These are phyloP conservation scores for Erysimum cheiri DNA, from an alignment of 441 rosid genomes.

Conservation along the genomic window DNA sequence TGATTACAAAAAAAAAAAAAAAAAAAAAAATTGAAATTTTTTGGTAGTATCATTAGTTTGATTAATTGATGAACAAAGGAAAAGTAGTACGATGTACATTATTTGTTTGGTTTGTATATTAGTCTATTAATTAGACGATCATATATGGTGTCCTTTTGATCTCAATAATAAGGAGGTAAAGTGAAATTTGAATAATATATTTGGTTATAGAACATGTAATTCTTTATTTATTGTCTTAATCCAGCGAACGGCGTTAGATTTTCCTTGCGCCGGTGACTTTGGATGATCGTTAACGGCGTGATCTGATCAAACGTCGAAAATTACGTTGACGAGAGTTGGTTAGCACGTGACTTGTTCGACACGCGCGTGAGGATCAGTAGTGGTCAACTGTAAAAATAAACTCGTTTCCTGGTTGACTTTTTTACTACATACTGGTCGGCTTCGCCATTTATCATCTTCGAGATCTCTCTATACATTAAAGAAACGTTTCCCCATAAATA, in stretches of 20 bases:
- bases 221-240: no score
- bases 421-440: background rate
- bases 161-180: background rate
- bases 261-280: conserved; percentile 2
- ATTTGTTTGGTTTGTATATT: background rate
- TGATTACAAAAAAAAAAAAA: background rate
- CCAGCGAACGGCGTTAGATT: conserved; percentile 11
- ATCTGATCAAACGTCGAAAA: conserved; percentile 29
- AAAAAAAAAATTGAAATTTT: no score
- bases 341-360: conserved; percentile 36
- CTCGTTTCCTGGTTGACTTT: conserved; percentile 29
- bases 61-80: background rate
- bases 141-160: background rate
- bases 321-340: conserved; percentile 28
- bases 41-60: conserved; percentile 21
- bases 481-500: background rate
- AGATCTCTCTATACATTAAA: background rate
- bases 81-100: background rate
- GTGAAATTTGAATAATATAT: background rate
- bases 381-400: conserved; percentile 29
- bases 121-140: background rate
- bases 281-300: conserved; percentile 18
- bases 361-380: background rate
- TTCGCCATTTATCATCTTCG: no score
- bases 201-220: no score